Conservation (phyloP, 306 rosid species). For the Vigna nakashimae region DNA sequence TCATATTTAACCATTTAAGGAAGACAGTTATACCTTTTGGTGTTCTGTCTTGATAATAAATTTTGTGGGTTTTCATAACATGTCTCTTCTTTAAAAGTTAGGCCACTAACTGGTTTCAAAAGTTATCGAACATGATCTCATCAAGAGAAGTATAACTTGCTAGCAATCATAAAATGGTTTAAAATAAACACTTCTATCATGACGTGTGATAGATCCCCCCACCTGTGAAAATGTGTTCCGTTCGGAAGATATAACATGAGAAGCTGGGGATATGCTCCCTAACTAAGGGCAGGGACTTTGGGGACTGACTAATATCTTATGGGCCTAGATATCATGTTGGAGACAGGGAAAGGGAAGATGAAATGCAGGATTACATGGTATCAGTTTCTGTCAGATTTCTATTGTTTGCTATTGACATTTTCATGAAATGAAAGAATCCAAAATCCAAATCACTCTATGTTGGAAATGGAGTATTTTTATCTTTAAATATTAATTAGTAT, state of each 20-base stretch:
- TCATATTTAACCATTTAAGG: not conserved
- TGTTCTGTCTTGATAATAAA: not conserved
- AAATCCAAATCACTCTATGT: slow-evolving; percentile 1
- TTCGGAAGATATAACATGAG: not conserved
- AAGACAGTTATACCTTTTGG: not conserved
- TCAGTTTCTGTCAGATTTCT: slow-evolving; percentile 2
- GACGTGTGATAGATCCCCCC: not conserved
- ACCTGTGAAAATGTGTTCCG: not conserved
- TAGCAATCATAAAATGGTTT: not conserved
- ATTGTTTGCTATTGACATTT: not conserved
- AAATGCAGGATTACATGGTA: not conserved
- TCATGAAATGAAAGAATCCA: not conserved
- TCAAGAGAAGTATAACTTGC: slow-evolving; percentile 11
- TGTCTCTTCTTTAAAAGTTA: slow-evolving; percentile 2
- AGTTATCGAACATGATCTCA: slow-evolving; percentile 11
- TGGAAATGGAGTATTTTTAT: not conserved
- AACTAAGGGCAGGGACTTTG: not conserved
- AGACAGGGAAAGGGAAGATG: not conserved
- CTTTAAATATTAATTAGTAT: not conserved
- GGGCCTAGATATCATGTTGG: not conserved
- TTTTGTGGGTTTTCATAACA: not conserved
- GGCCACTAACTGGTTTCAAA: slow-evolving; percentile 1
- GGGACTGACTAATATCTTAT: slow-evolving; percentile 21
- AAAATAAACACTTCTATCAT: not conserved
- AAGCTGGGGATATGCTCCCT: not conserved